Base-by-base conservation (phyloP, 2,329 filamentous ascomycete genomes). In the Aureobasidium zeae region DNA sequence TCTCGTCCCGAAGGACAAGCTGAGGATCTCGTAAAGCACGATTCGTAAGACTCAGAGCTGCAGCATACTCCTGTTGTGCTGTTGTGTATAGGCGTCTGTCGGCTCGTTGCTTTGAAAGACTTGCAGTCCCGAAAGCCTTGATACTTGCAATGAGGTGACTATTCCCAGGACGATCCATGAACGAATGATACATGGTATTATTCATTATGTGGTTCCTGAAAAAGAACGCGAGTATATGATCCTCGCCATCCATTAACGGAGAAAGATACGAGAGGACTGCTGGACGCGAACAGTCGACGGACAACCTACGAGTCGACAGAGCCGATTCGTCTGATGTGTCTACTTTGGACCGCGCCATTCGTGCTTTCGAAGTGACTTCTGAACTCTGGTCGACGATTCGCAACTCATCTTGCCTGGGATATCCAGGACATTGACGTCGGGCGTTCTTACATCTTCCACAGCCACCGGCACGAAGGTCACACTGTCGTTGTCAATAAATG, bases 11-110 rank as follows among this genome's bases (percentile, higher is more conserved):
- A 3, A 21, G 26, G 28, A 31, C 25, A 28, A 32, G 33, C 4
- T 8, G 1, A 10, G 44, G 34, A 21, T 33, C 26, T 13, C 29
- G 25, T 19, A 45, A 24, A 13, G 44, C 44, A 24, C 13, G n/a
- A 19, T 45, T 45, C 6, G 34, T 45, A 5, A 45, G 44, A 10
- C 28, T 30, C n/a, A 45, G 6, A 7, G 44, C 44, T 10, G 19
- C 29, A 10, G 26, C 17, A 12, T 45, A 45, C 4, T 33, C 25
- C 20, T 25, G 20, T 19, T 33, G 44, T 8, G 44, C 19, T 4
- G 33, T 19, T 1, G 7, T 15, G 4, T 33, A 12, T 9, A 45
- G 21, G 9, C 34, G 22, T 15, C 8, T 26, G 16, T 43, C 30
- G 2, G 39, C 25, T n/a, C 20, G 17, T 10, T 26, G 15, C 21